Base-by-base conservation (phyloP, 768 basidiomycete genomes). In the Neoboletus magnificus region DNA sequence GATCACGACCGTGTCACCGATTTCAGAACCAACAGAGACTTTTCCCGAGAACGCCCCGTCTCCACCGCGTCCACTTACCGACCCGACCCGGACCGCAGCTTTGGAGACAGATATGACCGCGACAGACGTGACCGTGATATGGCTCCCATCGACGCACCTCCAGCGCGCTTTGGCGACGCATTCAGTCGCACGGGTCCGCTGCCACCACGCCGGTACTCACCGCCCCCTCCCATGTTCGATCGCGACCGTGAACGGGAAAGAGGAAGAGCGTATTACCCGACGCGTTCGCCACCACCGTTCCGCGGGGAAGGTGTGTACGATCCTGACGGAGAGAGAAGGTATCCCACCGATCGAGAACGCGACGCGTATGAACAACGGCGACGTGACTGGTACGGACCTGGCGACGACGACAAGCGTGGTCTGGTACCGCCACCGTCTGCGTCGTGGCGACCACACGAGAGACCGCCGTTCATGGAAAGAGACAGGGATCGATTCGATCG, bases 401-500 rank as follows among this genome's bases (percentile, higher is more conserved):
- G 74, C 39, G 75, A 78, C 7, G 75, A 79, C 35, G 77, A 78
- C 50, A 76, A 76, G 48, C 68, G 76, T 52, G 62, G 52, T 37
- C 51, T 51, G 12, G 22, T 32, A 8, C 60, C 56, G 0, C 41
- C 46, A 2, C 45, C 50, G 2, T 59, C 57, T 15, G 56, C 59
- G 13, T 42, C 59, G 15, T 72, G 62, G 70, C 65, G 69, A 51
- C 54, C 65, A 18, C 75, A 74, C 66, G 79, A 80, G 2, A 64
- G 74, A 50, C 66, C 61, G 0, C 48, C 66, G 15, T 44, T 60
- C 22, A 4, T 59, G 48, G 67, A 69, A 16, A 64, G 62, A 46
- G 75, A 77, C 37, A 69, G 76, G 32, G 76, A 77, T 13, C 67
- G 76, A 35, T 75, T 71, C 53, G 77, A 77, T 6, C 70, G 75